Percentiles rank a stretch among this genome's conserved stretches.
Conservation (phyloP, 208 protist species). For the Crithidia thermophila region DNA sequence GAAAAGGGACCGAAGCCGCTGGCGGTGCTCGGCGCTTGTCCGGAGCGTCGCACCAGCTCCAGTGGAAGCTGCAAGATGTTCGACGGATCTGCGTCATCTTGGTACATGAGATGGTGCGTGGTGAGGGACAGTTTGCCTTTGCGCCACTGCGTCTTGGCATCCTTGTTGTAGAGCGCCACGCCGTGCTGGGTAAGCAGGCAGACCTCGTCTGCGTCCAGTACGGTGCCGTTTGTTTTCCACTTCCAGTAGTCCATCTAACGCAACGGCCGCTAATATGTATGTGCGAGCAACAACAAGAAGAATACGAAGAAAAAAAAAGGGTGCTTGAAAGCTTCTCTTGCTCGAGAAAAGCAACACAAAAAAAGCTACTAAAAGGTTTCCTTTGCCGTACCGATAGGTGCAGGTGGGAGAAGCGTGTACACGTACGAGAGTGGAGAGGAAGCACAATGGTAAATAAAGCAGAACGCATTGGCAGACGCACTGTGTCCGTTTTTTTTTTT, state of each 20-base stretch:
- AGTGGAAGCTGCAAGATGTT: slow-evolving; percentile 53
- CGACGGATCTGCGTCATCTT: slow-evolving; percentile 26
- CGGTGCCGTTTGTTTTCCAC: slow-evolving; percentile 27
- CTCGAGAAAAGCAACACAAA: no score
- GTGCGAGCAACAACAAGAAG: no score
- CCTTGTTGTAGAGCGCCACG: slow-evolving; percentile 58
- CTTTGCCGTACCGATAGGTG: no score
- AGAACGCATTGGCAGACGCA: no score
- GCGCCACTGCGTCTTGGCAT: slow-evolving; percentile 53
- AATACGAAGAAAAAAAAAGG: no score
- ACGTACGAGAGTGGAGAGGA: no score
- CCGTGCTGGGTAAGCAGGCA: slow-evolving; percentile 47
- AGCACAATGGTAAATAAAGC: no score
- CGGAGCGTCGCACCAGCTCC: slow-evolving; percentile 39
- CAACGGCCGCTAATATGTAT: not conserved
- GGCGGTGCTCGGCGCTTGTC: slow-evolving; percentile 32
- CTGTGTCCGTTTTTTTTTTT: no score
- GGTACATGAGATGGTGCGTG: slow-evolving; percentile 70
- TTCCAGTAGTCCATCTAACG: slow-evolving; percentile 61
- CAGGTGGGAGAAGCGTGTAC: no score
- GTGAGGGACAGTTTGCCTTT: slow-evolving; percentile 70
- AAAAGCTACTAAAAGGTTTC: no score
- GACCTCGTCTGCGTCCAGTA: slow-evolving; percentile 53
- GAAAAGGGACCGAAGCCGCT: slow-evolving; percentile 44
- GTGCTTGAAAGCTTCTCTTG: no score